Base-by-base conservation (phyloP, 1,284 basidiomycete species). In the Ceratobasidium sp. region DNA sequence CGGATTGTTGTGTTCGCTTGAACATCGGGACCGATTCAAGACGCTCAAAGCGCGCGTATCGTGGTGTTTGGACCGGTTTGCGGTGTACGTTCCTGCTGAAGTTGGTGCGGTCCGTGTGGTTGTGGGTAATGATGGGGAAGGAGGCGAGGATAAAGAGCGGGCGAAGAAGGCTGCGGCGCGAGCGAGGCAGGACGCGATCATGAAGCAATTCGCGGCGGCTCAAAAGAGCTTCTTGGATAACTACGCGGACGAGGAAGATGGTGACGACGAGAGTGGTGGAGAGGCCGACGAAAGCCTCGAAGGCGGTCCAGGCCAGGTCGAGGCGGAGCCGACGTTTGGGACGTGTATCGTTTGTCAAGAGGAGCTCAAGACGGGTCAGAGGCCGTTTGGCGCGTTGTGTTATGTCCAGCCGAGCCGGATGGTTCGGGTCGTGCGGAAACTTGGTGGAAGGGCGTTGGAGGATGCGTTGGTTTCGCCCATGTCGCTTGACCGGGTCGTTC, bases 301-400 rank as follows among this genome's bases (percentile, higher is more conserved):
- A 12, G 65, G 44, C 13, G 48, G 71, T 40, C 26, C 71, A 6
- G 70, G 38, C 23, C 50, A 61, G 5, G 57, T 57, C 12, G 33
- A 48, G 13, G 44, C 57, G 28, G 87, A 88, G 50, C 83, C 88
- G n/a, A 78, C 76, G 28, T 91, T 33, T 93, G 98, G 97, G 0
- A 94, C 93, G 38, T 99, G 98, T 84, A 99, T 99, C 80, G 95
- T 99, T 9, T 99, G 98, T 82, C 98, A 99, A 84, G 98, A 99
- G 84, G 94, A 96, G 79, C 90, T 99, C 66, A 66, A 59, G 64
- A 62, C 62, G 28, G 74, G 74, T 3, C 86, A 89, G 15, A 89
- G 90, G 78, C 88, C 94, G 0, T 99, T 98, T 83, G 98, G 98
- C 15, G 91, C 91, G 65, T 89, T 99, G n/a, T 95, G 94, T 0